Evolutionary conservation across 2,329 filamentous ascomycete species (phyloP), one percentile per base, ranked within the genome.

Genomic region (Phyllosticta citriasiana): DNA sequence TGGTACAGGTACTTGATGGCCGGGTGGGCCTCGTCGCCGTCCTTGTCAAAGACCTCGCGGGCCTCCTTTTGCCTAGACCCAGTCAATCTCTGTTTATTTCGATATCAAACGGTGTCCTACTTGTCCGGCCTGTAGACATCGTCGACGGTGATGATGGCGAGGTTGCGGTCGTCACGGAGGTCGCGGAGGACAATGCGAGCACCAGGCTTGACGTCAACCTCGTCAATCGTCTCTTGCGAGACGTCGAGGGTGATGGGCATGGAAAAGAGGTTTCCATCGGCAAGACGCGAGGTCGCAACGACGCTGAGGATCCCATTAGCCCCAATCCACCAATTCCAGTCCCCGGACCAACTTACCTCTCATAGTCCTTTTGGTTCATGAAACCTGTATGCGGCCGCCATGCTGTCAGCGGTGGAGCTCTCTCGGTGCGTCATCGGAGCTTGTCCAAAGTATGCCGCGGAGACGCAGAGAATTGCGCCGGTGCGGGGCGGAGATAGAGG

Each of bases 161-260:
- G 81, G 77, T 96, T 96, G 71, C 89, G 87, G 80, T 99, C 94
- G 76, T 99, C 94, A 74, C 94, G 88, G 79, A 95, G 91, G 75
- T 99, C 94, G 69, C 93, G 89, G 65, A 99, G 88, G 51, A 91
- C 90, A 72, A 97, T 81, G 68, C 91, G 87, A 62, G 87, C 83
- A 60, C 92, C 91, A 26, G 89, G 71, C 83, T 94, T 89, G 71
- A 97, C 82, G 65, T 84, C 85, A 33, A 88, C 74, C 69, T 86
- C 81, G 66, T 93, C 82, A 72, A 97, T 89, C 63, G 84, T 85
- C 71, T 87, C 78, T 74, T 91, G 81, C 66, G 82, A 84, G 64
- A 95, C 80, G 75, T 99, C 94, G 67, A 99, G 87, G 69, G 89
- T 95, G 77, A 99, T 97, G 71, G 94, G 94, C 79, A 99, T 99